These are phyloP conservation scores for Bimuria novae-zelandiae DNA, from an alignment of 2,329 filamentous ascomycete genomes.

Conservation along the genomic window DNA sequence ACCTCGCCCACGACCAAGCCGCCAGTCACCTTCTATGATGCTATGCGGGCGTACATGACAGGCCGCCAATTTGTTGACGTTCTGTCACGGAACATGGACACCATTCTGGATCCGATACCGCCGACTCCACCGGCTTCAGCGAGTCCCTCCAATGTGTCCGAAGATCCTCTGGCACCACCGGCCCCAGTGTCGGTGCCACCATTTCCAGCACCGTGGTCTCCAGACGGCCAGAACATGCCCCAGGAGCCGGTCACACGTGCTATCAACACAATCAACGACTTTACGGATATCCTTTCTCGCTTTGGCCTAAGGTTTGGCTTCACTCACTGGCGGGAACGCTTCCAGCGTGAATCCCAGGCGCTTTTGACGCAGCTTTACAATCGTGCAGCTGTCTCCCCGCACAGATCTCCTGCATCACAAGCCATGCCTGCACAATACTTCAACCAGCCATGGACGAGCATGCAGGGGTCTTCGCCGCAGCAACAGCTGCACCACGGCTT, in stretches of 20 bases:
- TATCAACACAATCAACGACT: constrained; percentile 54
- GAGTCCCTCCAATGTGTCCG: constrained; percentile 29
- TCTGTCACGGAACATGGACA: constrained; percentile 58
- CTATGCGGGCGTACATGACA: constrained; percentile 78
- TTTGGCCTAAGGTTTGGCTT: constrained; percentile 56
- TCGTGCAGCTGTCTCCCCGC: constrained; percentile 34
- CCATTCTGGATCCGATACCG: constrained; percentile 47
- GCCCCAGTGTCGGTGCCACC: constrained; percentile 32
- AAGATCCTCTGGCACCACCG: constrained; percentile 46
- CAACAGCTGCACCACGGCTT: constrained; percentile 30
- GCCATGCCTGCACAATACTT: constrained; percentile 18
- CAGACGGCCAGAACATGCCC: constrained; percentile 31
- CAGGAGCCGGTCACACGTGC: constrained; percentile 46
- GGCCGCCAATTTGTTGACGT: constrained; percentile 62
- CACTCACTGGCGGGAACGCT: constrained; percentile 56
- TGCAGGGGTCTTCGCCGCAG: constrained; percentile 30
- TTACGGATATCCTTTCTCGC: constrained; percentile 50
- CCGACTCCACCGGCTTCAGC: constrained; percentile 47
- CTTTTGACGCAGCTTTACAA: constrained; percentile 50
- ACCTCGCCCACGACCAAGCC: constrained; percentile 61
- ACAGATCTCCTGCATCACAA: constrained; percentile 27
- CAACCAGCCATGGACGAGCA: constrained; percentile 31
- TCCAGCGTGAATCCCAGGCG: constrained; percentile 50
- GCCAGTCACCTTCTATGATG: constrained; percentile 86
- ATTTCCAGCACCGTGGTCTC: constrained; percentile 36